Evolutionary conservation across 169 alveolate species (phyloP).

Genomic region (Plasmodium relictum): DNA sequence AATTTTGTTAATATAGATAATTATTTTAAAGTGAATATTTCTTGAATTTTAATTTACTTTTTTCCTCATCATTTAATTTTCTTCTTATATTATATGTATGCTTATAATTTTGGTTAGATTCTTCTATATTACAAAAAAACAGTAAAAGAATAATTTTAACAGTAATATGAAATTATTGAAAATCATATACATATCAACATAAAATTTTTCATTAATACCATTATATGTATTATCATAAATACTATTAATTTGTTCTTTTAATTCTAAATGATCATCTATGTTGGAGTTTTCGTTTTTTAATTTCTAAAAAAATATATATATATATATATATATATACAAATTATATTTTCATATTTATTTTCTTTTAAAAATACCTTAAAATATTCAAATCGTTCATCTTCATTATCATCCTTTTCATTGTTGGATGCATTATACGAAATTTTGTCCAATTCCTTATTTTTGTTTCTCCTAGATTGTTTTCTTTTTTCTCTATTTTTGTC

Average conservation of each 20-base stretch:
- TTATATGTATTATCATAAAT: conserved; percentile 14
- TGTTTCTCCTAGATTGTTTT: neutral
- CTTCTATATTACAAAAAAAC: neutral
- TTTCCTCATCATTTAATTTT: conserved; percentile 39
- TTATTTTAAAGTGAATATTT: neutral
- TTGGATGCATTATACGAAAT: neutral
- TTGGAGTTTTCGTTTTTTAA: conserved; percentile 9
- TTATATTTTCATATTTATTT: neutral
- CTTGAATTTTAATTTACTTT: conserved; percentile 7
- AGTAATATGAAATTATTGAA: neutral
- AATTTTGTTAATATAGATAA: neutral
- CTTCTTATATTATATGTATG: conserved; percentile 67
- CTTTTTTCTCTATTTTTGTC: conserved; percentile 13
- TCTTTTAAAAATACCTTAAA: conserved; percentile 42
- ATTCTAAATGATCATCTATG: conserved; percentile 17
- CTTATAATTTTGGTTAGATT: neutral
- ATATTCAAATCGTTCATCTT: conserved; percentile 63
- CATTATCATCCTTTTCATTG: conserved; percentile 13
- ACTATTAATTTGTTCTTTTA: conserved; percentile 42
- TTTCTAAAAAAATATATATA: conserved; percentile 25
- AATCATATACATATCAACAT: neutral
- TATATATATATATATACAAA: conserved; percentile 6
- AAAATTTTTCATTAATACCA: conserved; percentile 4
- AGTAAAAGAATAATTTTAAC: neutral
- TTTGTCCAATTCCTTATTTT: neutral